These are phyloP conservation scores for Aspergillus spinulosporus DNA, from an alignment of 2,329 filamentous ascomycete species.

Conservation along the genomic window DNA sequence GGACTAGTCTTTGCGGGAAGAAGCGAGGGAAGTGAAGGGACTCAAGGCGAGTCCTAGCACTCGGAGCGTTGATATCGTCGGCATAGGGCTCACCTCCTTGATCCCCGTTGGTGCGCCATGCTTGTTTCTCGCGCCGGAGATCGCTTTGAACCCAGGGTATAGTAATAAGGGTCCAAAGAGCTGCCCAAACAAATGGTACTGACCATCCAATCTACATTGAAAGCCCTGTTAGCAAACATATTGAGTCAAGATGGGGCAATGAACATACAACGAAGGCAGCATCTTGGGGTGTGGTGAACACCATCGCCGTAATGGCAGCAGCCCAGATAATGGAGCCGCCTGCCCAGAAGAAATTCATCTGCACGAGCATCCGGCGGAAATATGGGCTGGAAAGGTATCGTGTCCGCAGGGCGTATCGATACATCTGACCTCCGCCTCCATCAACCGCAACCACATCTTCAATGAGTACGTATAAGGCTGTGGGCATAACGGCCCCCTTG, in stretches of 20 bases:
- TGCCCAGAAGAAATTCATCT: constrained; percentile 60
- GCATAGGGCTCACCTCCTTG: constrained; percentile 40
- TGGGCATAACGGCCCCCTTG: constrained; percentile 59
- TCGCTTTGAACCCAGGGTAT: constrained; percentile 50
- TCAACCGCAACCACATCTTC: constrained; percentile 70
- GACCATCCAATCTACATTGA: constrained; percentile 20
- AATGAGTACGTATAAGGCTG: constrained; percentile 64
- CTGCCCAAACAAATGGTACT: constrained; percentile 37
- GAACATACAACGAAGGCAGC: constrained; percentile 50
- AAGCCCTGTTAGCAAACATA: constrained; percentile 9
- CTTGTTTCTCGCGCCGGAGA: constrained; percentile 46
- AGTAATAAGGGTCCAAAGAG: constrained; percentile 49
- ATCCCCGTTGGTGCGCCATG: constrained; percentile 39
- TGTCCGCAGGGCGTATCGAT: constrained; percentile 52
- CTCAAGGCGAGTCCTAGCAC: constrained; percentile 39
- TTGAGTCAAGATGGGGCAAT: not conserved
- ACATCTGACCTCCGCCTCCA: constrained; percentile 59
- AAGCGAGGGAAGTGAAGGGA: constrained; percentile 33
- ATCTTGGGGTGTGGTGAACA: constrained; percentile 51
- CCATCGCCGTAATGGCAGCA: constrained; percentile 48
- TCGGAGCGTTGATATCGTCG: constrained; percentile 40
- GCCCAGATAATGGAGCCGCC: constrained; percentile 52
- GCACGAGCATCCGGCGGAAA: constrained; percentile 56
- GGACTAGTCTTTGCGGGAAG: constrained; percentile 28
- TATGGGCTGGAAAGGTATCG: constrained; percentile 56